A percentile compares a stretch with the other conserved stretches of the same genome.
Evolutionary conservation across 345 rosid genomes (phyloP).

Genomic region (Euphorbia pulcherrima): DNA sequence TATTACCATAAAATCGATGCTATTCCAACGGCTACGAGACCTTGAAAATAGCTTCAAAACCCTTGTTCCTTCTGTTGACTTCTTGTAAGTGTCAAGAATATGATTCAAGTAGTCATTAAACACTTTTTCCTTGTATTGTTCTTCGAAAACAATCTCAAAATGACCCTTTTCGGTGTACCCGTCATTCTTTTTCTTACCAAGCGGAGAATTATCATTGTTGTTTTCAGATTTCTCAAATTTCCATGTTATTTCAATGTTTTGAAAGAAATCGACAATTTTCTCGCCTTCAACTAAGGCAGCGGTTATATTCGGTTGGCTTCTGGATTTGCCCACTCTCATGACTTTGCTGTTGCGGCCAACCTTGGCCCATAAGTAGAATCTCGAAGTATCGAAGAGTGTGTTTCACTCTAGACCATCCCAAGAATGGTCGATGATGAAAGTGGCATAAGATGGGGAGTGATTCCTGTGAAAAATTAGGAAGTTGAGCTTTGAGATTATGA

Average conservation of each 20-base stretch:
- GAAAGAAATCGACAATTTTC: background rate
- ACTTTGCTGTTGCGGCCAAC: background rate
- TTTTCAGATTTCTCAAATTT: background rate
- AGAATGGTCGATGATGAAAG: constrained; percentile 7
- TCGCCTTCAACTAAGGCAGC: constrained; percentile 2
- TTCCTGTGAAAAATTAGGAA: background rate
- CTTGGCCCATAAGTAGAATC: constrained; percentile 6
- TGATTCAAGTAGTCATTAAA: background rate
- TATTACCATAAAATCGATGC: constrained; percentile 1
- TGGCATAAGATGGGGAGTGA: background rate
- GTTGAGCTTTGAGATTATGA: background rate
- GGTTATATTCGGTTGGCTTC: background rate
- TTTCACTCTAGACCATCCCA: constrained; percentile 8
- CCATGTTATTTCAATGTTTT: background rate
- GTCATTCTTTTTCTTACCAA: background rate
- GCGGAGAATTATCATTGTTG: background rate
- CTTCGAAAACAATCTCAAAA: constrained; percentile 2
- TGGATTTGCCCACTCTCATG: background rate
- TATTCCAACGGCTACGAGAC: background rate
- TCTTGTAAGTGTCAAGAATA: background rate
- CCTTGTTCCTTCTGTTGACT: background rate
- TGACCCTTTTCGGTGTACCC: background rate
- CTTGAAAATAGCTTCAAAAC: constrained; percentile 1
- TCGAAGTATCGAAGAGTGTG: background rate
- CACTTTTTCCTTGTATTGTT: background rate